Base-by-base conservation (phyloP, 192 early-diverging fungal genomes). In the Podila minutissima region DNA sequence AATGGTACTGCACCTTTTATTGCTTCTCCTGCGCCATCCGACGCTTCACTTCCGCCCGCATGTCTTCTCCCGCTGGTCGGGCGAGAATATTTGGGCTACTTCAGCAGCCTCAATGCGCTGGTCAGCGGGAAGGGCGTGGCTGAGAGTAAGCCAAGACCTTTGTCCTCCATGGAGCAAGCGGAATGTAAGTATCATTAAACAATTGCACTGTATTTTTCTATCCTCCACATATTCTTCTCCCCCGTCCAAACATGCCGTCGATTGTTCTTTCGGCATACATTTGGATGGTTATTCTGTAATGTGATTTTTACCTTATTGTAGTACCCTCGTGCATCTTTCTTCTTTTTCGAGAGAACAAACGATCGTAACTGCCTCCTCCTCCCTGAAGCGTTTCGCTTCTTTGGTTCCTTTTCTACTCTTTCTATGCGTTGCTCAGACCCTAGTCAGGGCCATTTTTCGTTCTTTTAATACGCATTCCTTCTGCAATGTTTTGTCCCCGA, bases 11-110 rank as follows among this genome's bases (percentile, higher is more conserved):
- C n/a, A 22, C 22, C 53, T 55, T 26, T 55, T 35, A 64, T n/a
- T 61, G 57, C n/a, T 67, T 59, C 9, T 62, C 69, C 37, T 28
- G 61, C 15, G 28, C 19, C 58, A 22, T 55, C 53, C n/a, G 24
- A 55, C 11, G n/a, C n/a, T 17, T n/a, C 50, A 41, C 31, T 37
- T 50, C 37, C n/a, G 19, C 3, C 41, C 41, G 12, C 75, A 62
- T 66, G 69, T 67, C 75, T 79, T 20, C 51, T 59, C 66, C 75
- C 75, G 69, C 75, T 79, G 70, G 75, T 79, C 70, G 75, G 70
- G 69, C 51, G 75, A 5, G 75, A 79, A 61, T 64, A 59, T 32
- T 28, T 79, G 29, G 59, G 69, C 15, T 71, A 55, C 53, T 55
- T 62, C 38, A 62, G 64, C 22, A 71, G 69, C 24, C 57, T 66